Conservation (phyloP, 1,284 basidiomycete species). For the Marasmius oreades region DNA sequence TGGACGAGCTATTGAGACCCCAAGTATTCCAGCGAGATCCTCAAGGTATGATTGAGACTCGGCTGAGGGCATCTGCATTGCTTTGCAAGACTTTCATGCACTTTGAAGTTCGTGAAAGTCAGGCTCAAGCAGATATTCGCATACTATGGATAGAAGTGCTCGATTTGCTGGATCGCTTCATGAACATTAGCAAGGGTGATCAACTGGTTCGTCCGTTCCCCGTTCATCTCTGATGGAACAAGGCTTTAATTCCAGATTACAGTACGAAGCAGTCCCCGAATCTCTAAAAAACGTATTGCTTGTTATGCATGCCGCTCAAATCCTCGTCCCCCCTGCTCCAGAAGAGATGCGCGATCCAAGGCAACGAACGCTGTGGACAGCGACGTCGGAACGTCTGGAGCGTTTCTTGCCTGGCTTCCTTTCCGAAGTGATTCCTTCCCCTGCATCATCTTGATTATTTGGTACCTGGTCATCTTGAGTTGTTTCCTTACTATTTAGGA, state of each 20-base stretch:
- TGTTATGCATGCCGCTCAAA: constrained; percentile 89
- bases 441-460: constrained; percentile 5
- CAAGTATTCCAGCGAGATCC: constrained; percentile 80
- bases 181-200: constrained; percentile 82
- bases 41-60: constrained; percentile 86
- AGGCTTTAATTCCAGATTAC: constrained; percentile 1
- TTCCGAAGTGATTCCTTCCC: constrained; percentile 57
- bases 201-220: constrained; percentile 65
- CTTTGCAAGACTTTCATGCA: constrained; percentile 97
- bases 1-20: constrained; percentile 90
- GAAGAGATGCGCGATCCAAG: constrained; percentile 57
- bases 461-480: too few relatives aligned
- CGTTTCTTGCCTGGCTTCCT: constrained; percentile 89
- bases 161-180: constrained; percentile 86
- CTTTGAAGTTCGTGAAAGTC: constrained; percentile 75
- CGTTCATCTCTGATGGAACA: constrained; percentile 13
- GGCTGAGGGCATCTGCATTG: constrained; percentile 82
- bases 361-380: constrained; percentile 79
- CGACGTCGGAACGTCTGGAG: constrained; percentile 82
- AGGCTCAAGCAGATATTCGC: constrained; percentile 66
- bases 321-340: constrained; percentile 63
- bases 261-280: constrained; percentile 95
- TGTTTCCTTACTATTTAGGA: too few relatives aligned
- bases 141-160: constrained; percentile 90
- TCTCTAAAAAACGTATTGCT: constrained; percentile 96